Conservation (phyloP, 495 filamentous ascomycete species). For the Pyrenula aspistea region DNA sequence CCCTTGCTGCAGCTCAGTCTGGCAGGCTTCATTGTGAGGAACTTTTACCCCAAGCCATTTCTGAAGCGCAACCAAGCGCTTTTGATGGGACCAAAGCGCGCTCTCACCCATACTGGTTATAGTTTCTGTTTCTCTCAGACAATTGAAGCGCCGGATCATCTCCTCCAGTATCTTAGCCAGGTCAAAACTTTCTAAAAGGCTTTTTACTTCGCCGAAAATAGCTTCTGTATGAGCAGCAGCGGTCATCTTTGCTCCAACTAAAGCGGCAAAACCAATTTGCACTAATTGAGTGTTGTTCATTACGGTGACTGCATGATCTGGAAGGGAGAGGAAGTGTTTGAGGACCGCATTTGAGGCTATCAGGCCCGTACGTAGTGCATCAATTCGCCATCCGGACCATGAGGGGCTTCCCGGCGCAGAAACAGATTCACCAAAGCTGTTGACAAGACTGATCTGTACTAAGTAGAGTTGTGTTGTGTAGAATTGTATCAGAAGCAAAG, state of each 20-base stretch:
- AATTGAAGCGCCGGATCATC: neutral
- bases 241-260: constrained; percentile 8
- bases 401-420: no score
- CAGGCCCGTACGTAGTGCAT: neutral
- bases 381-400: neutral
- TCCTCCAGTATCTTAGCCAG: neutral
- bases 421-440: neutral
- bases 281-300: constrained; percentile 17
- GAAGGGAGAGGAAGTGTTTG: constrained; percentile 8
- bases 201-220: neutral
- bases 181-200: neutral
- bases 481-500: constrained; percentile 12
- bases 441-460: constrained; percentile 11
- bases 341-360: constrained; percentile 7
- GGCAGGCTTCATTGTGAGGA: neutral
- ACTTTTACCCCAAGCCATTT: neutral
- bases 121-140: neutral
- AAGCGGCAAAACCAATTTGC: constrained; percentile 14
- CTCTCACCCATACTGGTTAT: neutral
- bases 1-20: neutral
- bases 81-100: constrained; percentile 8
- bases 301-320: constrained; percentile 5
- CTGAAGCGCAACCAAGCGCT: constrained; percentile 7
- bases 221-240: neutral
- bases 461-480: constrained; percentile 11